Evolutionary conservation across 805 yeast species (phyloP), one percentile per base, ranked within the genome.

Genomic region (Wickerhamiella nectarea): DNA sequence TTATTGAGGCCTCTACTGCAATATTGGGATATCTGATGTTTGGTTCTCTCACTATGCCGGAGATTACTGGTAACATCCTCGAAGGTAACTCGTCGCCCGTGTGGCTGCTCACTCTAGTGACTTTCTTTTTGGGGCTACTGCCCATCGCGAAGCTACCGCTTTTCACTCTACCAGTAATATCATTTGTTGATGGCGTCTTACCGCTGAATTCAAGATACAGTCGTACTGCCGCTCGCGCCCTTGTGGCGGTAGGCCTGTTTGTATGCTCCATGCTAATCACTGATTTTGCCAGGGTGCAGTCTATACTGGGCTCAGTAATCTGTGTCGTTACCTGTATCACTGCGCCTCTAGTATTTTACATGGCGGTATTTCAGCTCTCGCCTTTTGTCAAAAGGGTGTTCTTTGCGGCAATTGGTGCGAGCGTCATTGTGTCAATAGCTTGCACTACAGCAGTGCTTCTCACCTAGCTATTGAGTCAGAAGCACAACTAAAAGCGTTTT

Each of bases 61-160:
- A 83, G 47, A 70, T 87, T 46, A 81, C 94, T 2, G 80, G 81
- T 55, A 81, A 80, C 46, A 67, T 86, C 36, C 66, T 86, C 60
- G 55, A 67, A 10, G 79, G 80, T 3, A 53, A 63, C 4, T 82
- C 84, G 0, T 85, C 80, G 55, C 94, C 95, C 1, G 52, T 58
- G 11, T 71, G 74, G 58, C 68, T 80, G 1, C 70, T 71, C 42
- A 45, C 48, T 24, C 38, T 60, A 3, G 52, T 86, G 36, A 77
- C 86, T 38, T 68, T 71, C 0, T 63, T 81, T 34, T 80, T 85
- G 71, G 81, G 93, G 14, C 52, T 84, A 6, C 73, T 86, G 20
- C 94, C 95, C 1, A 59, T 85, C 22, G 83, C 94, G 1, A 86
- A 86, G 55, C 71, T 85, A 1, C 94, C 95, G 0, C 67, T 85